phyloP scores from a whole-genome alignment of 2,329 filamentous ascomycete genomes.

The Colletotrichum falcatum region DNA sequence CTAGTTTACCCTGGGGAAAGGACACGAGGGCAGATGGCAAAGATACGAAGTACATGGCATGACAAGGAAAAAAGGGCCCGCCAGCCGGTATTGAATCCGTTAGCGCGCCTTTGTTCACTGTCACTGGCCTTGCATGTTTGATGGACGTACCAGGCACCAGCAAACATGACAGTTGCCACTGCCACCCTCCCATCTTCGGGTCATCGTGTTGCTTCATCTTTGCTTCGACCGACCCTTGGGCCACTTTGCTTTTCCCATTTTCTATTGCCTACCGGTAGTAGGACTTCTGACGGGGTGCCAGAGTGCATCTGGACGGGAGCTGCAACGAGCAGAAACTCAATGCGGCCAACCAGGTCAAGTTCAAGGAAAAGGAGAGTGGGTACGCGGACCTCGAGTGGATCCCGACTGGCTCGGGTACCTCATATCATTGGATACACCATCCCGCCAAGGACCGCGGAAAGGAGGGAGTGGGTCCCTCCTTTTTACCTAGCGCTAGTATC shows the following conservation, averaged over 20 bases:
- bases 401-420: slow-evolving; percentile 2
- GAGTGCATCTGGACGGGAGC: slow-evolving; percentile 17
- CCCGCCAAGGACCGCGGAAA: slow-evolving; percentile 38
- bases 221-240: not conserved
- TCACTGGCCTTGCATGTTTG: too few species aligned
- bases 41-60: not conserved
- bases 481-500: not conserved
- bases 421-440: slow-evolving; percentile 25
- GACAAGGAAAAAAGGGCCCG: not conserved
- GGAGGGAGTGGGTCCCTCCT: slow-evolving; percentile 31
- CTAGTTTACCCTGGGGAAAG: not conserved
- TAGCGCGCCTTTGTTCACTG: not conserved
- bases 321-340: slow-evolving; percentile 20
- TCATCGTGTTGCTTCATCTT: not conserved
- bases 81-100: not conserved
- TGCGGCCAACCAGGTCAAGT: slow-evolving; percentile 27
- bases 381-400: slow-evolving; percentile 8
- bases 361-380: slow-evolving; percentile 9
- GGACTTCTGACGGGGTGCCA: slow-evolving; percentile 4
- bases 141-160: too few species aligned
- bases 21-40: not conserved
- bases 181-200: not conserved
- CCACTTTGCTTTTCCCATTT: not conserved
- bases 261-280: not conserved
- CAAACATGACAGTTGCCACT: not conserved